phyloP scores from a whole-genome alignment of 164 flowering plant genomes.

The Berberis vulgaris region DNA sequence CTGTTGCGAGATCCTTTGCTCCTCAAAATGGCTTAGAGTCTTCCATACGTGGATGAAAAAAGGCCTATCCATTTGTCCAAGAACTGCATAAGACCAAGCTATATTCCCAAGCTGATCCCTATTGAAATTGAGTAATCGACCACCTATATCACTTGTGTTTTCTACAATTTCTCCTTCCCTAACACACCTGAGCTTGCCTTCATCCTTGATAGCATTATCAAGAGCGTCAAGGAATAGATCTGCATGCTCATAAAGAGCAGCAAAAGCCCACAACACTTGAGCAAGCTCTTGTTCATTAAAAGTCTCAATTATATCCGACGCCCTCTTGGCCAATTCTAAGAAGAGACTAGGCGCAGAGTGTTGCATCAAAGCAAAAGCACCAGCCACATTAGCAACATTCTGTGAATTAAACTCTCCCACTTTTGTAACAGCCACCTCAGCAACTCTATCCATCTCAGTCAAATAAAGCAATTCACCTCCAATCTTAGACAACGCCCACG shows the following conservation, averaged over 20 bases:
- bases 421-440: conserved; percentile 77
- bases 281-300: conserved; percentile 80
- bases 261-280: conserved; percentile 95
- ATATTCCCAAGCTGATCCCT: conserved; percentile 86
- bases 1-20: conserved; percentile 66
- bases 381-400: conserved; percentile 90
- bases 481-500: conserved; percentile 96
- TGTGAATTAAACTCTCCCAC: conserved; percentile 87
- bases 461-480: conserved; percentile 88
- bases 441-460: conserved; percentile 96
- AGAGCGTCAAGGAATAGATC: conserved; percentile 56
- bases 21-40: conserved; percentile 53
- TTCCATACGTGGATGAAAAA: conserved; percentile 77
- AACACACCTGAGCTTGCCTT: conserved; percentile 27
- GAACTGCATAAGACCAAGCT: conserved; percentile 97
- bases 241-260: conserved; percentile 77
- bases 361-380: conserved; percentile 95
- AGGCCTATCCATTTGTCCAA: conserved; percentile 59
- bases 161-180: conserved; percentile 8
- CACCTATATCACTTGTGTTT: conserved; percentile 9
- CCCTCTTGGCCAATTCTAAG: conserved; percentile 56
- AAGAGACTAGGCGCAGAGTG: conserved; percentile 87
- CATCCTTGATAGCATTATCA: conserved; percentile 43
- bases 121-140: conserved; percentile 41
- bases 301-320: conserved; percentile 50